Evolutionary conservation across 192 early-diverging fungal species (phyloP), one percentile per base, ranked within the genome.

Genomic region (Martensiomyces pterosporus): DNA sequence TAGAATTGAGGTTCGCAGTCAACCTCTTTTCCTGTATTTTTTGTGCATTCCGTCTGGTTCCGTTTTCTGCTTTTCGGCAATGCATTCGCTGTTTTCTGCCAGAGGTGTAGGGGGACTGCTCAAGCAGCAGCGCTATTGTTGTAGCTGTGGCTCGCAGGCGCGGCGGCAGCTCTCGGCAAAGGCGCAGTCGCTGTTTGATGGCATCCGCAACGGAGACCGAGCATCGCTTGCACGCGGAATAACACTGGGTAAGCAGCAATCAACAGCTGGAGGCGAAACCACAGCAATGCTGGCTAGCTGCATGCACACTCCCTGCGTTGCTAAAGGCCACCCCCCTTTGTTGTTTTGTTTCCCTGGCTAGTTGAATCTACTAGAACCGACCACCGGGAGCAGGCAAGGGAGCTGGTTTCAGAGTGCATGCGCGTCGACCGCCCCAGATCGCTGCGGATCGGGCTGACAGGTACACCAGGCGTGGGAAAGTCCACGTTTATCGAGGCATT

Each of bases 401-500:
- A 75, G 38, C 79, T 91, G 1, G 79, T 91, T 2, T 80, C 85
- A 4, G 52, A 63, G 42, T 48, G 64, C 55, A 26, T 57, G 33
- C 37, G 57, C 15, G 16, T 68, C 22, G 51, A 47, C 4, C 60
- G 67, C 1, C 56, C 68, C 23, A 79, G 44, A 10, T 23, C 83
- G 10, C 85, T 87, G 53, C 77, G 89, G 35, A 90, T 92, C 32
- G 89, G 88, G 7, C 72, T 92, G 18, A 84, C 83, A 3, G 87
- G 87, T 23, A 73, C 83, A 13, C 89, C 89, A 0, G 89, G 89
- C 1, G 89, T 92, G 9, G 89, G 88, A 2, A 92, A 92, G 55
- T 86, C 84, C n/a, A 85, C 84, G 32, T 92, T 92, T 49, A 90
- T 92, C 55, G 89, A 92, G 47, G 57, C 81, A 4, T 88, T 92